Evolutionary conservation across 2,329 filamentous ascomycete species (phyloP), one percentile per base, ranked within the genome.

Genomic region (Paraphaeosphaeria sporulosa): DNA sequence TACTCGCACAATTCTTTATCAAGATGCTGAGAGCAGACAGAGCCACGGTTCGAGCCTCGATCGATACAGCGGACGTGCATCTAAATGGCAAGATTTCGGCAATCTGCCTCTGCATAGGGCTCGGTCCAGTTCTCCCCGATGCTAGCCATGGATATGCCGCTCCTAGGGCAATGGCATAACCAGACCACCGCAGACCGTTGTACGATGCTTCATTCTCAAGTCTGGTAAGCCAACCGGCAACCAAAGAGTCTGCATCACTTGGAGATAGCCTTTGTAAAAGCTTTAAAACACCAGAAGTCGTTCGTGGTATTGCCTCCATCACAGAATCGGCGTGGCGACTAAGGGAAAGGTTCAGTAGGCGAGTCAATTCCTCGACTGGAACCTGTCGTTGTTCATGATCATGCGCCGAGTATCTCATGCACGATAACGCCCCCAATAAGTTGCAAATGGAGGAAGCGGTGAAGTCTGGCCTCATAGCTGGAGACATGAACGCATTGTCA

Each of bases 381-480:
- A 73, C 42, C 7, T 53, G 19, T 21, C 57, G 32, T 36, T 42
- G 44, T 58, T 56, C 61, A 6, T 54, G 27, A 1, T 62, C 34
- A 30, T 49, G 57, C 10, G 60, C 25, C 13, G 62, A 40, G 19
- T 30, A 59, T 4, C 65, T 70, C 49, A 73, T 60, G 17, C 53
- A 57, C 8, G 70, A 66, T 48, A 76, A 64, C 21, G 69, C 64
- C 34, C 69, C 73, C 12, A 90, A 79, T 0, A 92, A 80, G n/a
- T 80, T 81, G 65, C 86, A 84, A 15, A 83, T 82, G 0, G 87
- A 86, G 67, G 90, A 87, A 27, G 87, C 86, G 4, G 90, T 82
- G 23, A 91, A 80, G 59, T 91, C 89, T 0, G 87, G 87, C 25
- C 86, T 85, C 19, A 90, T 82, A 63, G 77, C 71, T 34, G 76